Conservation (phyloP, 2,329 filamentous ascomycete species). For the Neopestalotiopsis rosae region DNA sequence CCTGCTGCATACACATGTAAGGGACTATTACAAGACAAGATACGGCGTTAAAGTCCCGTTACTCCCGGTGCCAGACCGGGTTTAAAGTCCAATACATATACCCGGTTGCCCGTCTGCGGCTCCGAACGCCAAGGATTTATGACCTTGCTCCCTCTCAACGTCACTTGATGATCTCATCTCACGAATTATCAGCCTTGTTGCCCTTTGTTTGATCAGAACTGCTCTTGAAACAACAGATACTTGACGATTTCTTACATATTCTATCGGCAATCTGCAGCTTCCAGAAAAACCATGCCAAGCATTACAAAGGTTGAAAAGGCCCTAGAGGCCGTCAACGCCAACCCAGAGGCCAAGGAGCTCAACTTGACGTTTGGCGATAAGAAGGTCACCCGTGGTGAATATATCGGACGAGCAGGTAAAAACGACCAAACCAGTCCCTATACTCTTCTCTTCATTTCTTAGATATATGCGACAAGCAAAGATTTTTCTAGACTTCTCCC, state of each 20-base stretch:
- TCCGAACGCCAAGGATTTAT: slow-evolving; percentile 1
- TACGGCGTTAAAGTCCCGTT: not conserved
- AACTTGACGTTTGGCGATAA: slow-evolving; percentile 8
- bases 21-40: too few species aligned
- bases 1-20: too few species aligned
- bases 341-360: slow-evolving; percentile 12
- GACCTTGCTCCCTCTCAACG: not conserved
- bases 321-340: slow-evolving; percentile 5
- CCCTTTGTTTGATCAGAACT: not conserved
- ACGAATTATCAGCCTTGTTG: not conserved
- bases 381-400: slow-evolving; percentile 4
- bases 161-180: not conserved
- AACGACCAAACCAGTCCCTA: not conserved
- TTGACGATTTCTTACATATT: not conserved
- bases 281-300: slow-evolving; percentile 1
- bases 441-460: not conserved
- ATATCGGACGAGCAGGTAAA: slow-evolving; percentile 14
- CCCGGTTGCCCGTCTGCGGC: not conserved
- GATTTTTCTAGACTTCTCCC: not conserved
- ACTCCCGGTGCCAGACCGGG: not conserved
- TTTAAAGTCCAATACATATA: not conserved
- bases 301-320: slow-evolving; percentile 11
- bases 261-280: not conserved
- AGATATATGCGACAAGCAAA: too few species aligned
- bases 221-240: not conserved